Evolutionary conservation across 805 yeast genomes (phyloP).

Genomic region (Wickerhamomyces canadensis): DNA sequence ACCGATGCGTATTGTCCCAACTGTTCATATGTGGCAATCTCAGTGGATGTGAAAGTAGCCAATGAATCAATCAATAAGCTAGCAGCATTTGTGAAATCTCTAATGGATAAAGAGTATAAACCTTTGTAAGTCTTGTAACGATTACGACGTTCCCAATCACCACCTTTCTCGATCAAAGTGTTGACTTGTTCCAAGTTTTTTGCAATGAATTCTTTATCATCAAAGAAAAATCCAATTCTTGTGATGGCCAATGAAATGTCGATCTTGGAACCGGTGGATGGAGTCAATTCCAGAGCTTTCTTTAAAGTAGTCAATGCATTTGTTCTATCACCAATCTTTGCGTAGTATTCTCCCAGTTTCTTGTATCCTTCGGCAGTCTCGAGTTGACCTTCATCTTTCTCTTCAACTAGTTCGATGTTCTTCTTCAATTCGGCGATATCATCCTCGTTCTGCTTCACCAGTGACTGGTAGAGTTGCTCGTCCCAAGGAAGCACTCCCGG

Average conservation of each 20-base stretch:
- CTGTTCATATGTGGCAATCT: constrained; percentile 81
- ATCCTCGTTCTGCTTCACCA: constrained; percentile 49
- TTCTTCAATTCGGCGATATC: constrained; percentile 43
- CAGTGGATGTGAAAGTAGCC: constrained; percentile 93
- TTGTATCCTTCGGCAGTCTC: constrained; percentile 74
- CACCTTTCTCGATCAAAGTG: constrained; percentile 85
- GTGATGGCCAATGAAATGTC: constrained; percentile 78
- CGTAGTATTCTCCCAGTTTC: constrained; percentile 82
- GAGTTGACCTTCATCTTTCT: constrained; percentile 74
- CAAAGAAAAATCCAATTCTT: constrained; percentile 85
- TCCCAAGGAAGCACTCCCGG: constrained; percentile 50
- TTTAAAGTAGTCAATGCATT: constrained; percentile 64
- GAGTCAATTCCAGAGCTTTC: constrained; percentile 72
- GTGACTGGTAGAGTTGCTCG: constrained; percentile 43
- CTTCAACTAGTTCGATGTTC: constrained; percentile 43
- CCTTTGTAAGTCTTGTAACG: constrained; percentile 90
- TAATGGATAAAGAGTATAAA: constrained; percentile 72
- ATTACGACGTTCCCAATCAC: constrained; percentile 99
- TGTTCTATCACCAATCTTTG: constrained; percentile 73
- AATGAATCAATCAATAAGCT: constrained; percentile 80
- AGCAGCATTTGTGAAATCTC: constrained; percentile 84
- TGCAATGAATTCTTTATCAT: constrained; percentile 65
- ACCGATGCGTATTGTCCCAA: constrained; percentile 84
- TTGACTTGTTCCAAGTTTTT: constrained; percentile 71
- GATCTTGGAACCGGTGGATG: constrained; percentile 85